These are phyloP conservation scores for Xylaria acuta DNA, from an alignment of 495 filamentous ascomycete species.

Conservation along the genomic window DNA sequence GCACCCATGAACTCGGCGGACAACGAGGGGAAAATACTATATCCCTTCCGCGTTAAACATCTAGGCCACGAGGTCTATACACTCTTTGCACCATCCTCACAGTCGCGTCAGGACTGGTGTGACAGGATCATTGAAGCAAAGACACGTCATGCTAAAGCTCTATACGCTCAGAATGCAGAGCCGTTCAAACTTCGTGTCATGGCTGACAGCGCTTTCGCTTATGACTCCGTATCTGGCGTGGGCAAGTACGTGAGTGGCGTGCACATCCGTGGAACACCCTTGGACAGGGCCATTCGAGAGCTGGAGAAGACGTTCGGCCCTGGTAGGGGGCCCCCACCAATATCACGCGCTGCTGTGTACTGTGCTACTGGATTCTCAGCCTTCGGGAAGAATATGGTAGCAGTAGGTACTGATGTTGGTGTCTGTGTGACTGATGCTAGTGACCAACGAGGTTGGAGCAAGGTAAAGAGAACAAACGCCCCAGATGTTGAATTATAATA, in stretches of 20 bases:
- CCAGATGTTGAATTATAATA: constrained; percentile 14
- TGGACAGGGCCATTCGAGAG: constrained; percentile 88
- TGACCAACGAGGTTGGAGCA: constrained; percentile 87
- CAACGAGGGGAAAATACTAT: constrained; percentile 79
- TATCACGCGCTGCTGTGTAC: constrained; percentile 85
- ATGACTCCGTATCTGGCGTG: constrained; percentile 65
- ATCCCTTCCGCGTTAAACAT: constrained; percentile 95
- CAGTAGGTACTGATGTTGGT: constrained; percentile 93
- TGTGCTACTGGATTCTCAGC: constrained; percentile 90
- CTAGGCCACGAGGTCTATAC: constrained; percentile 90
- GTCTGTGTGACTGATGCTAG: constrained; percentile 85
- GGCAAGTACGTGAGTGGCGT: constrained; percentile 53
- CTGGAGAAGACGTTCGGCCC: constrained; percentile 77
- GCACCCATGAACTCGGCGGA: constrained; percentile 55
- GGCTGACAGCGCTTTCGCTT: constrained; percentile 88
- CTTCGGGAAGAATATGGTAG: constrained; percentile 84
- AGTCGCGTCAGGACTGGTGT: constrained; percentile 86
- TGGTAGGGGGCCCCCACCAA: constrained; percentile 69
- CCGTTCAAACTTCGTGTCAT: constrained; percentile 92
- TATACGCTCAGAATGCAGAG: constrained; percentile 93
- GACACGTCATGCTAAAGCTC: constrained; percentile 83
- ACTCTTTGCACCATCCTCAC: constrained; percentile 77
- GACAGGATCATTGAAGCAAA: constrained; percentile 93
- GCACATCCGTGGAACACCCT: constrained; percentile 82
- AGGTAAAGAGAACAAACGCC: constrained; percentile 59